Base-by-base conservation (phyloP, 129 eudicot genomes). In the Kitagawia praeruptora region DNA sequence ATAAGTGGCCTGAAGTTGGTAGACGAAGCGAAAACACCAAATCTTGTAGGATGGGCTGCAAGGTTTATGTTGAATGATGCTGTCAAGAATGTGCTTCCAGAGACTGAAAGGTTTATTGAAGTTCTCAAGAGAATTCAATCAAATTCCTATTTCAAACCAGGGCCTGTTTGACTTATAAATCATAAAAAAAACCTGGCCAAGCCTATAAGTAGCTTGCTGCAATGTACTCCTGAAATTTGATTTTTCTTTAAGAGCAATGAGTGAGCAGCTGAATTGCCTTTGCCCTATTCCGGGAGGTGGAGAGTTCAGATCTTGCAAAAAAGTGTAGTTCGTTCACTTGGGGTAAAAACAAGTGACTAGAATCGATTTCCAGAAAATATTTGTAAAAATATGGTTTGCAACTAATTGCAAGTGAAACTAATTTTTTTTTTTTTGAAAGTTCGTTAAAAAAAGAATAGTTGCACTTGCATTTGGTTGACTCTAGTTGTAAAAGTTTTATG, bases 11-110 rank as follows among this genome's bases (percentile, higher is more conserved):
- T 77, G 38, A 84, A 82, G 25, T 14, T 84, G 78, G 10, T 84
- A 12, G 84, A 84, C 28, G 81, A 76, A 34, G 46, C 80, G 9
- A 77, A 49, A 75, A 84, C 83, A 1, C 90, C 90, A 6, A 56
- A 75, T 6, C 70, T 87, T 6, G 72, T 21, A 1, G 77, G 54
- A 37, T 87, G 90, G 90, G 49, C 76, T n/a, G 15, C 42, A 1
- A 23, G 76, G 53, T 72, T 72, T 72, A 4, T 19, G 3, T 21
- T 2, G 31, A 23, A 19, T 73, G 76, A 73, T 21, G 18, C 76
- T 23, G 76, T 73, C 11, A 41, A 21, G 49, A 42, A 40, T 42
- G 54, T 73, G 15, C 46, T 73, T 41, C 76, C 76, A 3, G 31
- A 73, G 76, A 73, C 51, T 0, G 34, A 41, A n/a, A 72, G 16